A percentile compares a stretch with the other conserved stretches of the same genome.
Conservation (phyloP, 768 basidiomycete genomes). For the Xerocomus potaroensis region DNA sequence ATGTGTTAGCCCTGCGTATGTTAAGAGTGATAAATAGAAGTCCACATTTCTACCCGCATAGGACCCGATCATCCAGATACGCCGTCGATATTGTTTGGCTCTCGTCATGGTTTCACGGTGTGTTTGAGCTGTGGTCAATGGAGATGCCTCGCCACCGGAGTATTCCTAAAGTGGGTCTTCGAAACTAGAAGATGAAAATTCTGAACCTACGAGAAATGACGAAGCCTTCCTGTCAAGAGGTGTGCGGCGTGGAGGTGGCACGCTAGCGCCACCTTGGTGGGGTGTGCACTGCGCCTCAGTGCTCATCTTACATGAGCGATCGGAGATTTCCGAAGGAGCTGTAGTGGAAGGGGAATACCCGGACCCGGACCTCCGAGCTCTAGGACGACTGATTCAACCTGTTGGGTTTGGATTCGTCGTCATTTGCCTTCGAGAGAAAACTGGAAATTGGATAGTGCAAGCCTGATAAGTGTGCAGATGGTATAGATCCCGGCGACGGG, state of each 20-base stretch:
- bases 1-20: too few species aligned
- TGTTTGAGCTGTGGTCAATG: neutral
- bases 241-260: neutral
- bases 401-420: too few species aligned
- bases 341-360: neutral
- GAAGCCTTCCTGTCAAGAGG: neutral
- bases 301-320: neutral
- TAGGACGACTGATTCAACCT: too few species aligned
- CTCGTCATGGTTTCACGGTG: neutral
- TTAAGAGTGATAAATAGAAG: neutral
- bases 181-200: neutral
- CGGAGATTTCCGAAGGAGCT: neutral
- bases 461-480: too few species aligned
- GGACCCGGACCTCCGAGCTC: too few species aligned
- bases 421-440: too few species aligned
- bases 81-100: neutral
- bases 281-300: neutral
- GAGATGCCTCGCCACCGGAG: neutral
- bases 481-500: too few species aligned
- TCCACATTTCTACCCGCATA: too few species aligned
- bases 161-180: neutral
- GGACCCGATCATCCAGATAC: neutral
- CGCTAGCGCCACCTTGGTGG: neutral
- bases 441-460: too few species aligned
- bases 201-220: neutral